These are phyloP conservation scores for Yarrowia sp. DNA, from an alignment of 805 yeast genomes.

Conservation along the genomic window DNA sequence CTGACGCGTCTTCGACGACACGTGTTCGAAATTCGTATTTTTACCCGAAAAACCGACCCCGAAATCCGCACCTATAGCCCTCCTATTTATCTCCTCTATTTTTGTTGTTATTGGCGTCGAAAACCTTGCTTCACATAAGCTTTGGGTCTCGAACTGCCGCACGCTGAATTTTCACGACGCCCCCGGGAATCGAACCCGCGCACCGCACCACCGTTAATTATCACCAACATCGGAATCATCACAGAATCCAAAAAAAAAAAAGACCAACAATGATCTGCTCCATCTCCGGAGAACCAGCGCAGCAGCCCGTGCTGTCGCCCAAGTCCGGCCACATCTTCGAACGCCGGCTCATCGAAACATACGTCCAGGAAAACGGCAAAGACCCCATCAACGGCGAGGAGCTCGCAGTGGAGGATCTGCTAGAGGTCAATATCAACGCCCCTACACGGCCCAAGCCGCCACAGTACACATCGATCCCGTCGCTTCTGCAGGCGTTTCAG, in stretches of 20 bases:
- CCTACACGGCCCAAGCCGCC: constrained; percentile 39
- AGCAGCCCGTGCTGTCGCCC: constrained; percentile 69
- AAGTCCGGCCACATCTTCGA: constrained; percentile 73
- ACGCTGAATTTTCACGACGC: too few relatives aligned
- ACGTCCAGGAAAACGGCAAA: constrained; percentile 58
- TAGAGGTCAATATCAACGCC: constrained; percentile 41
- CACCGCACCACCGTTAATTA: not conserved
- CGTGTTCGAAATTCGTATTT: too few relatives aligned
- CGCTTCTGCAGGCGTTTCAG: constrained; percentile 70
- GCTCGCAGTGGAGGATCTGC: constrained; percentile 55
- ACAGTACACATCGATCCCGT: constrained; percentile 68
- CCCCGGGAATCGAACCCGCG: not conserved
- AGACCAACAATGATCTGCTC: constrained; percentile 30
- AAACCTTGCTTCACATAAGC: not conserved
- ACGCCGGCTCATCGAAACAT: constrained; percentile 54
- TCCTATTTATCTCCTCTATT: constrained; percentile 1
- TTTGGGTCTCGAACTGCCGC: not conserved
- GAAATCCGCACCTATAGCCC: not conserved
- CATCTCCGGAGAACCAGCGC: constrained; percentile 69
- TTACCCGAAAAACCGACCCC: too few relatives aligned
- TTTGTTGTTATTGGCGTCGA: not conserved
- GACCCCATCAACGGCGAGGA: constrained; percentile 78
- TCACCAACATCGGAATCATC: not conserved
- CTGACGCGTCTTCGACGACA: too few relatives aligned
- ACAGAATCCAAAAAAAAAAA: too few relatives aligned